Evolutionary conservation across 2,329 filamentous ascomycete species (phyloP).

Genomic region (Metarhizium brunneum): DNA sequence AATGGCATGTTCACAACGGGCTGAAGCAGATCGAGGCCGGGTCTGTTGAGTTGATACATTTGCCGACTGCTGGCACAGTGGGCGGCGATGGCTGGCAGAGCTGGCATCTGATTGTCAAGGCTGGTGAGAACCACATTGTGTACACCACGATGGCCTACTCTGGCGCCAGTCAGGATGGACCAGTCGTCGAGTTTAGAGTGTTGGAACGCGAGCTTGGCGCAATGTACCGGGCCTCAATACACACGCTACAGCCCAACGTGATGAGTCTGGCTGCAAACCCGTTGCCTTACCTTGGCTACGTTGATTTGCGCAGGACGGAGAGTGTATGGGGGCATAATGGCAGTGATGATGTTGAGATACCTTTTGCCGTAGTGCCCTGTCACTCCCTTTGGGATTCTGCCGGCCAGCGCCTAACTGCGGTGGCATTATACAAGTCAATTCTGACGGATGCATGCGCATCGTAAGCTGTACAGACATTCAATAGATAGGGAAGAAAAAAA

Average conservation of each 20-base stretch:
- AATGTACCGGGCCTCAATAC: background rate
- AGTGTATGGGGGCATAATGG: slow-evolving; percentile 7
- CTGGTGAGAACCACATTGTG: slow-evolving; percentile 13
- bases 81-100: slow-evolving; percentile 15
- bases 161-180: background rate
- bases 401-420: slow-evolving; percentile 21
- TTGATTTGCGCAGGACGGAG: slow-evolving; percentile 15
- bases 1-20: slow-evolving; percentile 72
- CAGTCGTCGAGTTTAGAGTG: background rate
- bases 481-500: too few relatives aligned
- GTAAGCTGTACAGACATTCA: too few relatives aligned
- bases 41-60: slow-evolving; percentile 15
- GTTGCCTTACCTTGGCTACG: slow-evolving; percentile 22
- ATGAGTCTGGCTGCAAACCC: background rate
- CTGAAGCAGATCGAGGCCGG: slow-evolving; percentile 27
- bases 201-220: background rate
- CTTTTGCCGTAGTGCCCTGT: slow-evolving; percentile 24
- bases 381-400: slow-evolving; percentile 24
- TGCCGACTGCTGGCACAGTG: slow-evolving; percentile 5
- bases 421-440: slow-evolving; percentile 22
- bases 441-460: background rate
- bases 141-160: slow-evolving; percentile 21
- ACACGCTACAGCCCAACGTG: background rate
- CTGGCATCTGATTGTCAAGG: slow-evolving; percentile 20
- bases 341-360: slow-evolving; percentile 2